phyloP scores from a whole-genome alignment of 75 land plant species.

The Sequoiadendron giganteum region DNA sequence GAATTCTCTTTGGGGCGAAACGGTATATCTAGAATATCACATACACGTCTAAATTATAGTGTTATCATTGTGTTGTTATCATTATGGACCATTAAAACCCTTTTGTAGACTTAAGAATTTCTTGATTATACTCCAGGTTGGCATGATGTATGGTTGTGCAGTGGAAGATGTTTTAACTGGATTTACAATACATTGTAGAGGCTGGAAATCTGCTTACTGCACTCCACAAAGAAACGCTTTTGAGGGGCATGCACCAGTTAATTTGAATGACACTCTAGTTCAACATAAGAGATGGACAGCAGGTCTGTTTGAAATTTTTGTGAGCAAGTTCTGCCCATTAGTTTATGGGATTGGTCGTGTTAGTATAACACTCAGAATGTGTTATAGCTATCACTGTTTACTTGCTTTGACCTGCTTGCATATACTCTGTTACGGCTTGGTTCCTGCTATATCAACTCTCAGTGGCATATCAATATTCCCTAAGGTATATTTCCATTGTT shows the following conservation, averaged over 20 bases:
- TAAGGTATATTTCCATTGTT: slow-evolving; percentile 19
- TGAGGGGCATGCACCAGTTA: too few relatives aligned
- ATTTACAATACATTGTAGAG: slow-evolving; percentile 10
- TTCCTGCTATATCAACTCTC: slow-evolving; percentile 42
- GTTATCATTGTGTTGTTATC: too few relatives aligned
- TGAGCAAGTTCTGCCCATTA: slow-evolving; percentile 25
- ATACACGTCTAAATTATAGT: too few relatives aligned
- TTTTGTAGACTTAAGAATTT: too few relatives aligned
- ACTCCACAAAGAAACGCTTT: too few relatives aligned
- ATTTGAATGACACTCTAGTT: slow-evolving; percentile 11
- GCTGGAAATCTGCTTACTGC: too few relatives aligned
- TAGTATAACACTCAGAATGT: slow-evolving; percentile 16
- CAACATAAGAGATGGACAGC: slow-evolving; percentile 40
- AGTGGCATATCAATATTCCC: slow-evolving; percentile 26
- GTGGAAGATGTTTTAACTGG: slow-evolving; percentile 41
- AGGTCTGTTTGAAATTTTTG: slow-evolving; percentile 28
- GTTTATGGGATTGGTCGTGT: slow-evolving; percentile 13
- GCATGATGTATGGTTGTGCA: slow-evolving; percentile 42
- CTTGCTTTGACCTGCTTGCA: slow-evolving; percentile 30
- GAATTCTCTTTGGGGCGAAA: too few relatives aligned
- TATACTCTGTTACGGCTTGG: slow-evolving; percentile 20
- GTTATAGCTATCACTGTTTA: slow-evolving; percentile 23
- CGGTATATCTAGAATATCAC: too few relatives aligned
- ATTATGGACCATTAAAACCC: too few relatives aligned
- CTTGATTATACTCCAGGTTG: neutral